Conservation (phyloP, 176 grass and related monocot genomes). For the Carex cristatella region DNA sequence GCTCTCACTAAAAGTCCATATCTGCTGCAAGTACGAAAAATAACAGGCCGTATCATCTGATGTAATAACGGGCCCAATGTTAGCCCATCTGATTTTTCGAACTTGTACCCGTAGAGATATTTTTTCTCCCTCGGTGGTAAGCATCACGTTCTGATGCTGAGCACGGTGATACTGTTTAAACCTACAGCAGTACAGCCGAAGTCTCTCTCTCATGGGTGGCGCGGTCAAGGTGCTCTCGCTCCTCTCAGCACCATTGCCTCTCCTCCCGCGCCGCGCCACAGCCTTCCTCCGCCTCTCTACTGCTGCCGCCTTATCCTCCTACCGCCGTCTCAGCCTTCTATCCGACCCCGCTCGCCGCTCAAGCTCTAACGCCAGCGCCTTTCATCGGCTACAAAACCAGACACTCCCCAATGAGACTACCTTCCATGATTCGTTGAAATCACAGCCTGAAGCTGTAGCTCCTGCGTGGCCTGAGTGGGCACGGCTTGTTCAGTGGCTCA, state of each 20-base stretch:
- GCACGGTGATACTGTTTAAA: neutral
- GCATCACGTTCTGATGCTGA: neutral
- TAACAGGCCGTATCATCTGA: neutral
- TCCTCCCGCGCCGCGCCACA: constrained; percentile 27
- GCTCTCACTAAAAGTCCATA: neutral
- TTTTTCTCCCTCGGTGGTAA: constrained; percentile 6
- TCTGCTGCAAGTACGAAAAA: too few relatives aligned
- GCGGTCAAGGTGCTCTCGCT: constrained; percentile 54
- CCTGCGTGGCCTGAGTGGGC: constrained; percentile 56
- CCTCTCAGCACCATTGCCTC: constrained; percentile 52
- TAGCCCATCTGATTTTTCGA: neutral
- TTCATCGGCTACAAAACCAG: neutral
- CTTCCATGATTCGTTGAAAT: constrained; percentile 14
- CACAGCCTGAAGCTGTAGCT: neutral
- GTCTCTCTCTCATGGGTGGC: constrained; percentile 52
- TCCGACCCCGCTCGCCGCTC: neutral
- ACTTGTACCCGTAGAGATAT: constrained; percentile 15
- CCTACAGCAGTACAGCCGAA: neutral
- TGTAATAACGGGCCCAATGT: neutral
- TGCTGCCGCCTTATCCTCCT: constrained; percentile 11
- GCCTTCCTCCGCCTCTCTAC: constrained; percentile 35
- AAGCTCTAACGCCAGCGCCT: constrained; percentile 17
- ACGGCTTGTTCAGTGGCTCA: constrained; percentile 51
- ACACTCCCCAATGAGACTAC: constrained; percentile 5
- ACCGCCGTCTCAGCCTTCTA: constrained; percentile 21